These are phyloP conservation scores for Spathaspora arborariae DNA, from an alignment of 805 yeast genomes.

Conservation along the genomic window DNA sequence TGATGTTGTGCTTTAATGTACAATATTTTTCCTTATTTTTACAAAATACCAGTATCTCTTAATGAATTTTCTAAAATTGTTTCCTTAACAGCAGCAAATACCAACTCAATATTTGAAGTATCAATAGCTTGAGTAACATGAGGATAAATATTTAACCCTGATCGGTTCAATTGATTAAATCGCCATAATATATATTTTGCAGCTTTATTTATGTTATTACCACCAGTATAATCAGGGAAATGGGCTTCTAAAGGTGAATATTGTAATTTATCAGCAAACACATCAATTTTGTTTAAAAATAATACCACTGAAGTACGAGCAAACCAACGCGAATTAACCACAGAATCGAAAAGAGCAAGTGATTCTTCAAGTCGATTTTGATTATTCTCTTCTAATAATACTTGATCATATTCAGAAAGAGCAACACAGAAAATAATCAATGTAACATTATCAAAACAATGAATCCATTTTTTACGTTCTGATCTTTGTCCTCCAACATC, in stretches of 20 bases:
- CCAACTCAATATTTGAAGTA: conserved; percentile 81
- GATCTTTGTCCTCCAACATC: conserved; percentile 97
- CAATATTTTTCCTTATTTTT: conserved; percentile 1
- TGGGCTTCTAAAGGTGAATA: conserved; percentile 75
- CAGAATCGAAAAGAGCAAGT: conserved; percentile 79
- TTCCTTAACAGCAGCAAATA: conserved; percentile 80
- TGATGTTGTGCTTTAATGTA: background rate
- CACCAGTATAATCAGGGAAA: conserved; percentile 90
- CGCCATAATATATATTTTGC: conserved; percentile 90
- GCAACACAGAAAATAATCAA: conserved; percentile 89
- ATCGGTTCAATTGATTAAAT: conserved; percentile 78
- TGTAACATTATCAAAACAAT: conserved; percentile 91
- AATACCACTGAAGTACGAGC: conserved; percentile 79
- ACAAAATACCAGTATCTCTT: conserved; percentile 71
- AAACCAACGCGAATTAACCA: conserved; percentile 92
- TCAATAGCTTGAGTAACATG: conserved; percentile 95
- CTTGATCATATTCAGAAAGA: conserved; percentile 86
- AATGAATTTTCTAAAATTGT: conserved; percentile 73
- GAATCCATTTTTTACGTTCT: conserved; percentile 96
- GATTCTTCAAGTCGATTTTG: conserved; percentile 81
- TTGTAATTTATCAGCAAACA: conserved; percentile 81
- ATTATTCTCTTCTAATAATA: conserved; percentile 68
- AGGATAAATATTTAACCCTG: conserved; percentile 79
- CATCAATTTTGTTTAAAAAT: conserved; percentile 85
- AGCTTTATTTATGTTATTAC: conserved; percentile 84